Conservation (phyloP, 139 green algal genomes). For the Eudorina sp. region DNA sequence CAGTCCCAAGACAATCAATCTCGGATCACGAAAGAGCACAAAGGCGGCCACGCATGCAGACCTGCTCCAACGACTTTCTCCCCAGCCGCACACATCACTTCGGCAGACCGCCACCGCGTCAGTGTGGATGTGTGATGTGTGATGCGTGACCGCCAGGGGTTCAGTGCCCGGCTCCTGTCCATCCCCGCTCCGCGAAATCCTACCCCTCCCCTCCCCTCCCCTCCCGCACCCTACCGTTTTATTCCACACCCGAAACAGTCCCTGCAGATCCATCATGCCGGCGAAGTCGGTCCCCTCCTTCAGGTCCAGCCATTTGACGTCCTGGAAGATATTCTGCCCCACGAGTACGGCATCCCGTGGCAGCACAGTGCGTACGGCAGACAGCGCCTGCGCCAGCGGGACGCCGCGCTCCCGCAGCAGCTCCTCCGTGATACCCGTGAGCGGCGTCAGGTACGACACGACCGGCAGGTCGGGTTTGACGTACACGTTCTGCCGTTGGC, state of each 20-base stretch:
- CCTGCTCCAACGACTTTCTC: too few relatives aligned
- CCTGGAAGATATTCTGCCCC: conserved; percentile 90
- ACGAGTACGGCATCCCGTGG: conserved; percentile 80
- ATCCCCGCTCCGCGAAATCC: background rate
- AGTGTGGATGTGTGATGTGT: too few relatives aligned
- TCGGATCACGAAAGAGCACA: too few relatives aligned
- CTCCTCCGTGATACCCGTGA: conserved; percentile 78
- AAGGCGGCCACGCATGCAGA: too few relatives aligned
- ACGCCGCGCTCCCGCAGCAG: conserved; percentile 80
- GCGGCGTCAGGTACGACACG: conserved; percentile 86
- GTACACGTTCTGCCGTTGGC: conserved; percentile 87
- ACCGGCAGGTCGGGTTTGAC: conserved; percentile 79
- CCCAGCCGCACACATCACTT: too few relatives aligned
- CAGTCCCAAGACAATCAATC: too few relatives aligned
- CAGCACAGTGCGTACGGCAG: conserved; percentile 67
- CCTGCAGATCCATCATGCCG: conserved; percentile 83
- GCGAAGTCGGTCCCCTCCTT: conserved; percentile 87
- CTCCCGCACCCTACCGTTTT: conserved; percentile 65
- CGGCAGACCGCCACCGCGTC: too few relatives aligned
- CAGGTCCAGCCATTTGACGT: conserved; percentile 91
- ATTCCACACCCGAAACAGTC: conserved; percentile 91
- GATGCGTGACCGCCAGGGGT: too few relatives aligned
- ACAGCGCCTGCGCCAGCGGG: conserved; percentile 62
- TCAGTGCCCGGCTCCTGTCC: too few relatives aligned
- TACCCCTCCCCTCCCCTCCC: background rate